Base-by-base conservation (phyloP, 306 rosid species). In the Fagus sylvatica region DNA sequence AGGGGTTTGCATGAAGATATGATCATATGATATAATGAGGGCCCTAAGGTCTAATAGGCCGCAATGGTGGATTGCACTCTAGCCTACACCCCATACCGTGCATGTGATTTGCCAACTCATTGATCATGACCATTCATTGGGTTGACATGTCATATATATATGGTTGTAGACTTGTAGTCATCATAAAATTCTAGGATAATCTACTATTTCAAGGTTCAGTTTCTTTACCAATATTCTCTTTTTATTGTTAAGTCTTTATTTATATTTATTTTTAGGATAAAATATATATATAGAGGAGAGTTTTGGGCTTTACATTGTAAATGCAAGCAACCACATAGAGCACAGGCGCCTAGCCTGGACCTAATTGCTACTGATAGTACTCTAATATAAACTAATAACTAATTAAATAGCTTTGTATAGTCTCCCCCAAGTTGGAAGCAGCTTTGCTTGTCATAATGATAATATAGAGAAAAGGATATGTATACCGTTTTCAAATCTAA, bases 61-160 rank as follows among this genome's bases (percentile, higher is more conserved):
- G 40, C 49, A 16, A 39, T n/a, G 12, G 41, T 17, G 28, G 33
- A 34, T 74, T 80, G 78, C 66, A 65, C 74, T 22, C 28, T 22
- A 22, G 28, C 46, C 39, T 28, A 67, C 72, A 41, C 36, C 68
- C 72, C 69, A 80, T 79, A 68, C 77, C 55, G 74, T 81, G 84
- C 88, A 87, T 80, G 89, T 82, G 85, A 78, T 75, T 49, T 77
- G 82, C 84, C 84, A 83, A 81, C 85, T 75, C 83, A 79, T 66
- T 83, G 89, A 87, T 79, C 73, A 76, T 75, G 88, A 87, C 89
- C 74, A 73, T 76, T 85, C 93, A 74, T 65, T 43, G 7, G 78
- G 12, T 60, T 72, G 77, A 32, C 62, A 74, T 74, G 42, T 74
- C 79, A 33, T 74, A 60, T 59, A 70, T 71, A 77, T 69, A 69